Percentiles rank a stretch among this genome's conserved stretches.
These are phyloP conservation scores for Suillus decipiens DNA, from an alignment of 768 basidiomycete genomes.

Conservation along the genomic window DNA sequence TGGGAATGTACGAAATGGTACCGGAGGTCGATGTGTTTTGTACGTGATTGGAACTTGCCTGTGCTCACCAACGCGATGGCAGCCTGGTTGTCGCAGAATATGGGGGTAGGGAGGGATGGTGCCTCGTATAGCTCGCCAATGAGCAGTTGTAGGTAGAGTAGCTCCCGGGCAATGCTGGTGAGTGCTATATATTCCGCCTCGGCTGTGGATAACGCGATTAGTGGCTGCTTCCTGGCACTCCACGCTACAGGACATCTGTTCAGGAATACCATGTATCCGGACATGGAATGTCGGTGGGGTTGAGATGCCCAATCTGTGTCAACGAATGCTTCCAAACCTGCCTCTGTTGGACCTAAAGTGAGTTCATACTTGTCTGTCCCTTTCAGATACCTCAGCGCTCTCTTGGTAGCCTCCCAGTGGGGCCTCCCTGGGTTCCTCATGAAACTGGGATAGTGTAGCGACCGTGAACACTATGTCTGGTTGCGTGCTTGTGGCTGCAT, in stretches of 20 bases:
- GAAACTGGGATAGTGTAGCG: constrained; percentile 21
- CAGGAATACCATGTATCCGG: constrained; percentile 25
- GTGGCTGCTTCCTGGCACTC: constrained; percentile 23
- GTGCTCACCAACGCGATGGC: too few relatives aligned
- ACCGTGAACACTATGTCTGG: constrained; percentile 30
- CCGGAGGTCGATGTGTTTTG: too few relatives aligned
- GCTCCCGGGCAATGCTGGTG: neutral
- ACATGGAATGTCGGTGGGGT: constrained; percentile 25
- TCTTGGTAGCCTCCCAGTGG: constrained; percentile 27
- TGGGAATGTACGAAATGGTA: too few relatives aligned
- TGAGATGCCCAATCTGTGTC: constrained; percentile 31
- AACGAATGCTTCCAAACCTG: constrained; percentile 12
- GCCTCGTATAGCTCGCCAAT: too few relatives aligned
- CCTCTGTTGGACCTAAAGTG: neutral
- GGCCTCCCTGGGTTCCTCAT: constrained; percentile 19
- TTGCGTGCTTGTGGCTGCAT: constrained; percentile 12
- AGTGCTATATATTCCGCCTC: constrained; percentile 31
- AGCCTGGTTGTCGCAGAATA: too few relatives aligned
- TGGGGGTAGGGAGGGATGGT: too few relatives aligned
- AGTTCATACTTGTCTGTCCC: constrained; percentile 1
- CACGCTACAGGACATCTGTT: constrained; percentile 11
- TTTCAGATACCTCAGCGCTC: constrained; percentile 17
- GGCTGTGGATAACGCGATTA: constrained; percentile 26
- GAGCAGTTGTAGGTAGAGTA: constrained; percentile 17
- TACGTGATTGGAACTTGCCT: too few relatives aligned